Base-by-base conservation (phyloP, 345 rosid genomes). In the Cochlearia excelsa region DNA sequence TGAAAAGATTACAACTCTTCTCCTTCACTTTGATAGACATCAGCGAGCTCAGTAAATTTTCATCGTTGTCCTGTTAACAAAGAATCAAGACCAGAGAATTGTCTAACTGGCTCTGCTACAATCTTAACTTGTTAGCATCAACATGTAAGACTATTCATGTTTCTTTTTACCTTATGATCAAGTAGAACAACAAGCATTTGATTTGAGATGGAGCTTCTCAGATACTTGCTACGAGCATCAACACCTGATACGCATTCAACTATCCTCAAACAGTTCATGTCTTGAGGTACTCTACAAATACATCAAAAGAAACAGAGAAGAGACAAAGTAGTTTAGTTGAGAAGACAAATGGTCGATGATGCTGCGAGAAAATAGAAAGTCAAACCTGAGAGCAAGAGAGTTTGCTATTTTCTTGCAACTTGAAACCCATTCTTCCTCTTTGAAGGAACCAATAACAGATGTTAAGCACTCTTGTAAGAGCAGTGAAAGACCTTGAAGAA, bases 361-460 rank as follows among this genome's bases (percentile, higher is more conserved):
- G 63, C 42, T 7, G 68, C 27, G 26, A 41, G 49, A 31, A 46
- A 3, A 35, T 0, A 33, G 8, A 46, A 29, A 30, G 47, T 26
- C 41, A 11, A 65, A 88, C 99, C 97, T 86, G 69, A 66, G 59
- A 71, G 94, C 83, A 68, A 89, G 68, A 56, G 85, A 75, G 72
- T 63, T 82, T 35, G 88, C 91, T 55, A 85, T 73, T 54, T 74
- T 72, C 55, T 70, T 75, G 75, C 83, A 83, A 67, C 90, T 80
- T 66, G 56, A 71, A 50, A 16, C 72, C 99, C 99, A 93, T 71
- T 89, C 91, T 59, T 72, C 76, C n/a, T 85, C 88, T 51, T 81
- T 79, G 37, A 89, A 85, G 63, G 75, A 83, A 69, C 60, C 74
- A 48, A 82, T 54, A 69, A 76, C 70, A 38, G 86, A 84, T 43